Base-by-base conservation (phyloP, 116 monocot species). In the Papilionanthe hybrid region DNA sequence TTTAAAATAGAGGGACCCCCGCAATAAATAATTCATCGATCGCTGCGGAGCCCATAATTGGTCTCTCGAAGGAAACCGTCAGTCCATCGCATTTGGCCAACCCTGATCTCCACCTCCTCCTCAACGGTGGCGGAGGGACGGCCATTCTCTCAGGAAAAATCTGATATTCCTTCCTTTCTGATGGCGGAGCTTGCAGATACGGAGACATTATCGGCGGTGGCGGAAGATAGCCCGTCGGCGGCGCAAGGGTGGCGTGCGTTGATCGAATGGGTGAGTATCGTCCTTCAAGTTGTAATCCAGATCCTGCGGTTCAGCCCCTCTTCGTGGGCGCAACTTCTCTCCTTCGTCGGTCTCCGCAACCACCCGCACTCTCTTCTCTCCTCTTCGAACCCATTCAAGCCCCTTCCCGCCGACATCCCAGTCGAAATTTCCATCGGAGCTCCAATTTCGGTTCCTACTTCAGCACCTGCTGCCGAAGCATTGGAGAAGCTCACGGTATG, bases 311-410 rank as follows among this genome's bases (percentile, higher is more conserved):
- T 82, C 17, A 82, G 84, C 29, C 84, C 79, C 22, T 79, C 84
- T 5, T 84, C 84, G 18, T 86, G 72, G 79, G 42, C 82, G 5
- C 85, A 88, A 74, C 44, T 87, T 66, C 83, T 90, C 69, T 87
- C 90, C 77, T 85, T 81, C 79, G 74, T 87, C 67, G 87, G 90
- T 44, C 32, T 87, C 75, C 83, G 87, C 56, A 83, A 87, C 44
- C 43, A 85, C 76, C 83, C 85, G 25, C 75, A 80, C 75, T 60
- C 80, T 28, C 81, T 85, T 20, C 83, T 88, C 57, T 30, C 81
- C 30, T 75, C 66, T 48, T 37, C 80, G 69, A 43, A 49, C 45
- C 43, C 79, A 45, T 88, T 86, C 81, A 84, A 83, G 81, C 86
- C 81, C 15, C 84, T 86, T 29, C 71, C 77, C 17, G 57, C 76